Percentiles rank a stretch among this genome's conserved stretches.
phyloP scores from a whole-genome alignment of 2,329 filamentous ascomycete species.

The Zalaria obscura region DNA sequence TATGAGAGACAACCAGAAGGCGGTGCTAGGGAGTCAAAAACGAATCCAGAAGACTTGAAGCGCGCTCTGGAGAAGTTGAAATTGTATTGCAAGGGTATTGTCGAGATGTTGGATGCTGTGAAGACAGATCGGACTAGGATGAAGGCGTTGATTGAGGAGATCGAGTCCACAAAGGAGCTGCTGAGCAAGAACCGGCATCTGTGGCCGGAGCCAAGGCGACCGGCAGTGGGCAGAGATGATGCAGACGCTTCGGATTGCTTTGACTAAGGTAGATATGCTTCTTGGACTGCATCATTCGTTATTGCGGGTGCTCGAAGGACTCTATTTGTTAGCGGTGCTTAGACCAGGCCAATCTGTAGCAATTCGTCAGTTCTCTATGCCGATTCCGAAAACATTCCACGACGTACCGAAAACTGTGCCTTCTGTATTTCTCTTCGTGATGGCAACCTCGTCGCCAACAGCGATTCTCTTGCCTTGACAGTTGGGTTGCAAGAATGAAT shows the following conservation, averaged over 20 bases:
- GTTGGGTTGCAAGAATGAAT: constrained; percentile 24
- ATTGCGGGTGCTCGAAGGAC: too few species aligned
- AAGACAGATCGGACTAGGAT: constrained; percentile 7
- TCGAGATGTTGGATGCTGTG: constrained; percentile 7
- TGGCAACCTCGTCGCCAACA: constrained; percentile 30
- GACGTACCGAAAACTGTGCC: constrained; percentile 29
- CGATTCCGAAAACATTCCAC: too few species aligned
- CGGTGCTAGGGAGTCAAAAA: neutral
- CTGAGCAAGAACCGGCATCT: constrained; percentile 7
- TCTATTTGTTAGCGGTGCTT: too few species aligned
- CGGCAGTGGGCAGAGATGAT: constrained; percentile 3
- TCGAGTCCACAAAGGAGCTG: constrained; percentile 7
- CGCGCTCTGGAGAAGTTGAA: constrained; percentile 7
- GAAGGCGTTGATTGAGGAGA: constrained; percentile 7
- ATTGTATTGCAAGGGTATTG: constrained; percentile 7
- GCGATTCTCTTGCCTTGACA: constrained; percentile 16
- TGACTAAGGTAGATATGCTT: neutral
- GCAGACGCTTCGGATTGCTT: constrained; percentile 13
- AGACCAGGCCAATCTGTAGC: too few species aligned
- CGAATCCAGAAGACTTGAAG: constrained; percentile 5
- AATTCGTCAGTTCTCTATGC: too few species aligned
- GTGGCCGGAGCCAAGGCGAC: constrained; percentile 4
- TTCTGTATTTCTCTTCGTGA: constrained; percentile 24
- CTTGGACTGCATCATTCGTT: neutral
- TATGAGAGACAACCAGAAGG: neutral